Base-by-base conservation (phyloP, 192 early-diverging fungal genomes). In the Ramicandelaber brevisporus region DNA sequence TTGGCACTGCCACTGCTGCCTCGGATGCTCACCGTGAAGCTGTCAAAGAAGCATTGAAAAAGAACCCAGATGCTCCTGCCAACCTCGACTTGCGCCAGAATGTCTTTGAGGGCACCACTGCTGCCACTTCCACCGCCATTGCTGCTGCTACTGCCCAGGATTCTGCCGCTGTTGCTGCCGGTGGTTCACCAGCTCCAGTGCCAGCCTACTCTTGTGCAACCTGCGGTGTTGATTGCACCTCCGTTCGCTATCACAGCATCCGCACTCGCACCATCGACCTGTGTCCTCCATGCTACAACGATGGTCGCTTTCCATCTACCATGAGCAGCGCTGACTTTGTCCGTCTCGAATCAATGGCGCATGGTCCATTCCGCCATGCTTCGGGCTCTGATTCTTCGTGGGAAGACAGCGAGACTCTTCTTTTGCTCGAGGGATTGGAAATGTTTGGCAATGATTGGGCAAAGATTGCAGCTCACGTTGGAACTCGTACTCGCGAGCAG, bases 361-460 rank as follows among this genome's bases (percentile, higher is more conserved):
- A n/a, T n/a, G 37, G 41, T 19, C 25, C 30, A 30, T 59, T 53
- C 21, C 53, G 53, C 16, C 53, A 50, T 29, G 50, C 53, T 8
- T 41, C 56, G 13, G 65, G 60, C 18, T 69, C 67, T 21, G 52
- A 61, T 23, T n/a, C n/a, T n/a, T n/a, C n/a, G n/a, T 98, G 92
- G 92, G 68, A 57, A 3, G 71, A 86, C 26, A 67, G 78, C 46
- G 92, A 98, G 43, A 73, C 63, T 6, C 49, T 89, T 14, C 47
- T 78, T 17, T 47, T 98, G 20, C 49, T 98, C 17, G 92, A 98
- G 57, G 92, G 68, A 1, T 46, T 98, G 11, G 92, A 98, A 42
- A 57, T 83, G 58, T 89, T 63, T 54, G 78, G 89, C 27, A 78
- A 92, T 25, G 84, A 93, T 41, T 98, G 92, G 92, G 59, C 65